Percentiles rank a stretch among this genome's conserved stretches.
These are phyloP conservation scores for Thuidium tamariscinum DNA, from an alignment of 225 moss, liverwort and hornwort species.

Conservation along the genomic window DNA sequence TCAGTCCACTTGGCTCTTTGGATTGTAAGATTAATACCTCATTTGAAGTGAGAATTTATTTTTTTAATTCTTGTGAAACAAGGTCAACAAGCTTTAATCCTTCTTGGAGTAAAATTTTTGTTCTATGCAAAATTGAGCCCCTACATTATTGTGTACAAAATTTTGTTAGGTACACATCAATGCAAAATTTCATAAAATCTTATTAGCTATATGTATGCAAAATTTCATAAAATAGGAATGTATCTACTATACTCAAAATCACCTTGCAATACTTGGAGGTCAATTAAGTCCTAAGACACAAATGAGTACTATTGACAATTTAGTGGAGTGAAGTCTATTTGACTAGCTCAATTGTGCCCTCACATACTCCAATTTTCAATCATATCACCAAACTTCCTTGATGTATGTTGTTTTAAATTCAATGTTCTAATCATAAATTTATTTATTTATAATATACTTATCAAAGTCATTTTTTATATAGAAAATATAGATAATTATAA, in stretches of 20 bases:
- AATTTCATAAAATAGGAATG: too few species aligned
- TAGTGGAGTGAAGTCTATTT: not conserved
- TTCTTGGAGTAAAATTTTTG: not conserved
- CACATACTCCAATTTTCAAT: not conserved
- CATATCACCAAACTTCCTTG: not conserved
- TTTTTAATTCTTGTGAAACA: not conserved
- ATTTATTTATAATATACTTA: not conserved
- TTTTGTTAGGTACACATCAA: not conserved
- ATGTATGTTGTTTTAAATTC: not conserved
- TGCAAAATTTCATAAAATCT: too few species aligned
- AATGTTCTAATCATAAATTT: not conserved
- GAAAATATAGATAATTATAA: too few species aligned
- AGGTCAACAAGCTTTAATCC: too few species aligned
- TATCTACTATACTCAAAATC: not conserved
- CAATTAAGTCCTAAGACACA: too few species aligned
- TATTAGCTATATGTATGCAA: too few species aligned
- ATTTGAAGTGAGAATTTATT: not conserved
- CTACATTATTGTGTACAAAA: not conserved
- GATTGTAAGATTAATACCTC: not conserved
- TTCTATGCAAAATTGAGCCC: not conserved
- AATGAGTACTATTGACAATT: not conserved
- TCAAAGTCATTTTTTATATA: not conserved
- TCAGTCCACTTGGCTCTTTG: rapidly evolving
- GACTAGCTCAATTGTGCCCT: not conserved
- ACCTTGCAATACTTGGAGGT: not conserved